phyloP scores from a whole-genome alignment of 1,284 basidiomycete genomes.

The Ceratorhiza oryzae-sativae region DNA sequence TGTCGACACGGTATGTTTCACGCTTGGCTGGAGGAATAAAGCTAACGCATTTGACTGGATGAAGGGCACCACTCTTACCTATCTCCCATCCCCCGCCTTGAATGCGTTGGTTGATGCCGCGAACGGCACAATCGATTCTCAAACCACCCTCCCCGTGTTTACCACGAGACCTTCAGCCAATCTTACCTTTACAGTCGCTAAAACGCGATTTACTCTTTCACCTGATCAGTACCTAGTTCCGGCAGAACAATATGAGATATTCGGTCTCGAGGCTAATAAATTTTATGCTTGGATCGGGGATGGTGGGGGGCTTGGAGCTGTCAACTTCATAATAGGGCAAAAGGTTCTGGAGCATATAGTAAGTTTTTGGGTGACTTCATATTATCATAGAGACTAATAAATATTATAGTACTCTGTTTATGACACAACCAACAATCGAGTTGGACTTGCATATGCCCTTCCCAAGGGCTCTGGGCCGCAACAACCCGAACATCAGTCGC shows the following conservation, averaged over 20 bases:
- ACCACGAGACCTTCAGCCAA: background rate
- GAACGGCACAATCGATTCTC: conserved; percentile 3
- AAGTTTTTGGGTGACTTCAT: background rate
- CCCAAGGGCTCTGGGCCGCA: background rate
- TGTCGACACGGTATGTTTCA: conserved; percentile 28
- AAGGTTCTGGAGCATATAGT: conserved; percentile 37
- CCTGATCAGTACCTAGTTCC: conserved; percentile 38
- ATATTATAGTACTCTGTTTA: conserved; percentile 21
- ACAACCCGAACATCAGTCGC: background rate
- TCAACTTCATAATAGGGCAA: conserved; percentile 39
- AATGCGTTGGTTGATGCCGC: conserved; percentile 21
- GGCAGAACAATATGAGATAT: conserved; percentile 8
- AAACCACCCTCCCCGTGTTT: conserved; percentile 10
- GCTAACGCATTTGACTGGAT: background rate
- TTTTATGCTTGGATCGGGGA: conserved; percentile 29
- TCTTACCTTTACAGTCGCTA: conserved; percentile 13
- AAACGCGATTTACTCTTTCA: conserved; percentile 16
- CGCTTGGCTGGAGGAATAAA: background rate
- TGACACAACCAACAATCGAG: conserved; percentile 23
- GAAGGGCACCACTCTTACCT: conserved; percentile 38
- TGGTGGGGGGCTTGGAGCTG: background rate
- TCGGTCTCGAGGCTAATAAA: background rate
- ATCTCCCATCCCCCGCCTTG: conserved; percentile 30
- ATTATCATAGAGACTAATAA: background rate
- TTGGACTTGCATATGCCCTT: conserved; percentile 14